Base-by-base conservation (phyloP, 805 yeast genomes). In the Candida methanosorbosa region DNA sequence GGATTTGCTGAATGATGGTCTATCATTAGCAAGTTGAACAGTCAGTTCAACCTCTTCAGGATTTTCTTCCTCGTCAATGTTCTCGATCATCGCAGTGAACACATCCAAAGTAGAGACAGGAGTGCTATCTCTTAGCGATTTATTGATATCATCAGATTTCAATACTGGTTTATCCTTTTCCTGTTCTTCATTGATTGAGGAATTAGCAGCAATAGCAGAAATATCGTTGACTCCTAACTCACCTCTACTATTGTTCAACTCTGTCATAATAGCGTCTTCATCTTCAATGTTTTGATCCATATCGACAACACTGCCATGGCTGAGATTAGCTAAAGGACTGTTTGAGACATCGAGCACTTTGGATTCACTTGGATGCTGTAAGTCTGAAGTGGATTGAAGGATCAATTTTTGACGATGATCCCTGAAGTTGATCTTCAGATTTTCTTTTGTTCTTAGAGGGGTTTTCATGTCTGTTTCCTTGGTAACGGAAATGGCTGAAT, bases 271-370 rank as follows among this genome's bases (percentile, higher is more conserved):
- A 35, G 46, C 56, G 12, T 51, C 45, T 33, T 51, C 54, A 19
- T 46, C 51, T 11, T 44, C 49, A 32, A 39, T 37, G 20, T 38
- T 35, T 27, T 50, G 52, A 26, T 43, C 52, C n/a, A n/a, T n/a
- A n/a, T n/a, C n/a, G 2, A 44, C 15, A n/a, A 48, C 33, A 14
- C 39, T 40, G 6, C 54, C 51, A 17, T 48, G 50, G 34, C 58
- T 53, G 16, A 54, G 50, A 31, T 53, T 51, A 2, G 58, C 59
- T 31, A 56, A 39, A 2, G 61, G 61, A 30, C 58, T 52, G 22
- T 52, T 48, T 28, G 42, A 34, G 5, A 42, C 41, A 18, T 46
- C 49, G 18, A 46, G 23, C 11, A 38, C 46, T 18, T 18, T 20
- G 15, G 36, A 21, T 9, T 23, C 32, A 20, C 33, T 29, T 5